phyloP scores from a whole-genome alignment of 306 rosid species.

The Quercus ilex region DNA sequence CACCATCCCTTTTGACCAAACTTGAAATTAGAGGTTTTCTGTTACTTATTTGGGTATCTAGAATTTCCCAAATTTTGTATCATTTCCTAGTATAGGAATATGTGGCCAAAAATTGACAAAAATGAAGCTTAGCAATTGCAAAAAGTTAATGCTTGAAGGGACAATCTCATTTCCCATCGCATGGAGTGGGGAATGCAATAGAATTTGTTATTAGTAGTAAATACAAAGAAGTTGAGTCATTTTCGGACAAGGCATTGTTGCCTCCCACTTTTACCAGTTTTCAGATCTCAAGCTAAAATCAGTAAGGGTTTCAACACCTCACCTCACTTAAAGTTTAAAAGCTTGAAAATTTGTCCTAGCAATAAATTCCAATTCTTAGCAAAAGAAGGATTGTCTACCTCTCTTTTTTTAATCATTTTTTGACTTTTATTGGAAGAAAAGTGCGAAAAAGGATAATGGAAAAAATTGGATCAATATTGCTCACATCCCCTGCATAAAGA shows the following conservation, averaged over 20 bases:
- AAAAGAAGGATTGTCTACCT: background rate
- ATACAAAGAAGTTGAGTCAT: background rate
- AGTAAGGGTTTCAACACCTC: constrained; percentile 22
- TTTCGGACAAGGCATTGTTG: background rate
- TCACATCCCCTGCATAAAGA: background rate
- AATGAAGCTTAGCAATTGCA: too few relatives aligned
- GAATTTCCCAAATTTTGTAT: too few relatives aligned
- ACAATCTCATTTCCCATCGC: too few relatives aligned
- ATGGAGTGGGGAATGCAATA: too few relatives aligned
- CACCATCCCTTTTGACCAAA: constrained; percentile 30
- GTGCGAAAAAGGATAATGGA: background rate
- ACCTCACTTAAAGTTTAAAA: constrained; percentile 1
- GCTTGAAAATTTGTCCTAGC: fast-evolving
- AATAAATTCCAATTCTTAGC: constrained; percentile 13
- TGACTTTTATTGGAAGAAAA: background rate
- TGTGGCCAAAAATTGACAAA: too few relatives aligned
- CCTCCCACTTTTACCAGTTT: background rate
- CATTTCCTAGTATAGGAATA: too few relatives aligned
- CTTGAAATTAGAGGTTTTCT: constrained; percentile 1
- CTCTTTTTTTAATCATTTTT: background rate
- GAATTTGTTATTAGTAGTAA: too few relatives aligned
- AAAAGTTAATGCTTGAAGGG: too few relatives aligned
- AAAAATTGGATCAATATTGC: background rate
- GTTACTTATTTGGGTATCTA: too few relatives aligned
- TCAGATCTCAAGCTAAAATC: background rate